phyloP scores from a whole-genome alignment of 345 rosid genomes.

The Cochlearia excelsa region DNA sequence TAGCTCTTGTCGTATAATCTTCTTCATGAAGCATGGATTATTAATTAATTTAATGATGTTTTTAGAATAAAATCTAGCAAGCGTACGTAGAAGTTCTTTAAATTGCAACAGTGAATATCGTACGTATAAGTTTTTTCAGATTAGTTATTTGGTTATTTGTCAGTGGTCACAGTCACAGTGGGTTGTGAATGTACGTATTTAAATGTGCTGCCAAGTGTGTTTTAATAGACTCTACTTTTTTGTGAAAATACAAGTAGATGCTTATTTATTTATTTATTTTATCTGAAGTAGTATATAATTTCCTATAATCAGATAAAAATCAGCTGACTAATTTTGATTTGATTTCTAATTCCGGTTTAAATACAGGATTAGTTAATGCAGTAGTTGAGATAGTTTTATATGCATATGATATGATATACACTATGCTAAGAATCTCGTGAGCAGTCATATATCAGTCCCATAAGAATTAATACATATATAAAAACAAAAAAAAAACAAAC shows the following conservation, averaged over 20 bases:
- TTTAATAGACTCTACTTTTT: too few species aligned
- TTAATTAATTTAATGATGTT: background rate
- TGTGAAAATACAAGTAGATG: background rate
- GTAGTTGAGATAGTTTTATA: slow-evolving; percentile 2
- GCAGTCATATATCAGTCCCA: slow-evolving; percentile 14
- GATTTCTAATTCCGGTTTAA: background rate
- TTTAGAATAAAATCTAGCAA: background rate
- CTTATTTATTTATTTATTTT: slow-evolving; percentile 4
- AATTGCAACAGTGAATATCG: too few species aligned
- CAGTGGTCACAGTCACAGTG: slow-evolving; percentile 12
- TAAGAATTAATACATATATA: background rate
- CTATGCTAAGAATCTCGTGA: slow-evolving; percentile 24
- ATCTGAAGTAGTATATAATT: slow-evolving; percentile 13
- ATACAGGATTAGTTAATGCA: slow-evolving; percentile 12
- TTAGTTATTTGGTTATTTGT: slow-evolving; percentile 1
- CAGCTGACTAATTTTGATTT: slow-evolving; percentile 4
- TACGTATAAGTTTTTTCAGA: background rate
- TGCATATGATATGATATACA: background rate
- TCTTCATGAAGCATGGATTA: slow-evolving; percentile 3
- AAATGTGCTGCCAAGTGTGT: background rate
- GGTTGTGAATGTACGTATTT: slow-evolving; percentile 12
- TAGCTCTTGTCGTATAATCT: slow-evolving; percentile 3
- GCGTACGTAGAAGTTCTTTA: too few species aligned
- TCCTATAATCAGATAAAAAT: slow-evolving; percentile 3
- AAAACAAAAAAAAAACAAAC: background rate